These are phyloP conservation scores for Aspergillus haitiensis DNA, from an alignment of 495 filamentous ascomycete genomes.

Conservation along the genomic window DNA sequence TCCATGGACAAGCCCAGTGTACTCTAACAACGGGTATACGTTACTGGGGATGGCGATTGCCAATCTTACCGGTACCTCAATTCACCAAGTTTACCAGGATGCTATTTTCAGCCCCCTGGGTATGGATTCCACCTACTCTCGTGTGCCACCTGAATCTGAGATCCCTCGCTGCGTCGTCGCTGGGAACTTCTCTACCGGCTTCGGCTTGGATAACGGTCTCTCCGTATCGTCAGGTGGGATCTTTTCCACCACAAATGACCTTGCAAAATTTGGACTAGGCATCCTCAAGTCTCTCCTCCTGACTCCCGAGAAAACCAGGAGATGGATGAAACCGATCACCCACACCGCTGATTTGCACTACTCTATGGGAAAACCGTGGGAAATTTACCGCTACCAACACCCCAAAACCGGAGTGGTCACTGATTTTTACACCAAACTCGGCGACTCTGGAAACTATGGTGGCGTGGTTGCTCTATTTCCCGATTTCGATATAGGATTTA, in stretches of 20 bases:
- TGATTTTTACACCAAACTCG: constrained; percentile 47
- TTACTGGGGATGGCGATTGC: constrained; percentile 57
- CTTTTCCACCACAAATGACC: constrained; percentile 34
- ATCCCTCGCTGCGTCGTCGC: constrained; percentile 23
- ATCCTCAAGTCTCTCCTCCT: constrained; percentile 52
- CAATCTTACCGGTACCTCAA: constrained; percentile 49
- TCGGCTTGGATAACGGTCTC: constrained; percentile 30
- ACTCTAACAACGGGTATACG: constrained; percentile 57
- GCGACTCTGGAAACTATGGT: constrained; percentile 42
- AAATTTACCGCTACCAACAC: constrained; percentile 41
- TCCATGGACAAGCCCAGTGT: constrained; percentile 51
- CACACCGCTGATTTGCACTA: constrained; percentile 48
- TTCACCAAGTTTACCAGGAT: constrained; percentile 45
- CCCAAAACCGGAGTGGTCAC: constrained; percentile 28
- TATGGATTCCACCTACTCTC: constrained; percentile 44
- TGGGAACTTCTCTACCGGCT: constrained; percentile 33
- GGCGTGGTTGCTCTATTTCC: constrained; percentile 38
- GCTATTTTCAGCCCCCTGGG: constrained; percentile 47
- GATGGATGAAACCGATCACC: constrained; percentile 51
- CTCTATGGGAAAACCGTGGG: constrained; percentile 48
- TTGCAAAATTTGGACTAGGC: constrained; percentile 40
- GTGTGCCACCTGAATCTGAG: constrained; percentile 28
- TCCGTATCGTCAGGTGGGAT: constrained; percentile 33
- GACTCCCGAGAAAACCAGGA: constrained; percentile 36
- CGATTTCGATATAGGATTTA: constrained; percentile 44